These are phyloP conservation scores for Vickermania spadyakhi DNA, from an alignment of 208 protist species.

Conservation along the genomic window DNA sequence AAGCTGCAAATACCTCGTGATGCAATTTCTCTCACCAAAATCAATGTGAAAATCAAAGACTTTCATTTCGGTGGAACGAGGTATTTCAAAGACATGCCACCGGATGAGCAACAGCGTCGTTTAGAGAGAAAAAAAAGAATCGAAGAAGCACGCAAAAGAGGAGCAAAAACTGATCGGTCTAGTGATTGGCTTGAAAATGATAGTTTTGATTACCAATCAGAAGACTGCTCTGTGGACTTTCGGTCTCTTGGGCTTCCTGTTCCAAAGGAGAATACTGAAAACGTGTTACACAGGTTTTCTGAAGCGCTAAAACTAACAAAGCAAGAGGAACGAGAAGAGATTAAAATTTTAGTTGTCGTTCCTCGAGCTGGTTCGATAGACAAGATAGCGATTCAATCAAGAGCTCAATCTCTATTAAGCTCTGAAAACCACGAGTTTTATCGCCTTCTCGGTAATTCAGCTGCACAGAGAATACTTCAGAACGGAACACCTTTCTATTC, in stretches of 20 bases:
- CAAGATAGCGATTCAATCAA: background rate
- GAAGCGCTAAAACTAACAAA: constrained; percentile 2
- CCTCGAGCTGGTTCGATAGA: background rate
- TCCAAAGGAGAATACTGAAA: constrained; percentile 36
- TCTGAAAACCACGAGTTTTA: constrained; percentile 1
- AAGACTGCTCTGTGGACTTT: constrained; percentile 67
- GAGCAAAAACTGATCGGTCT: background rate
- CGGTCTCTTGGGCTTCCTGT: constrained; percentile 19
- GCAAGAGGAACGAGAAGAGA: background rate
- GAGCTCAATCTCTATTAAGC: background rate
- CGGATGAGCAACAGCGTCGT: constrained; percentile 52
- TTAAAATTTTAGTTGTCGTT: constrained; percentile 14
- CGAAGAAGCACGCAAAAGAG: constrained; percentile 49
- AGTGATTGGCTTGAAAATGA: constrained; percentile 69
- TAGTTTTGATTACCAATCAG: constrained; percentile 83
- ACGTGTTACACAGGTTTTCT: constrained; percentile 2
- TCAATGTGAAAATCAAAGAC: constrained; percentile 90
- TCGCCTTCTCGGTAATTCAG: constrained; percentile 18
- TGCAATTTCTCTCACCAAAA: constrained; percentile 69
- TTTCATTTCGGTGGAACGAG: constrained; percentile 86
- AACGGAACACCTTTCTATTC: background rate
- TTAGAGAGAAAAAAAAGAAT: constrained; percentile 38
- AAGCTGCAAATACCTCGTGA: constrained; percentile 55
- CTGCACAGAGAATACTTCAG: constrained; percentile 13
- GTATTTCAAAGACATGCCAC: constrained; percentile 86